A percentile compares a stretch with the other conserved stretches of the same genome.
phyloP scores from a whole-genome alignment of 306 rosid species.

The Sicyos edulis region DNA sequence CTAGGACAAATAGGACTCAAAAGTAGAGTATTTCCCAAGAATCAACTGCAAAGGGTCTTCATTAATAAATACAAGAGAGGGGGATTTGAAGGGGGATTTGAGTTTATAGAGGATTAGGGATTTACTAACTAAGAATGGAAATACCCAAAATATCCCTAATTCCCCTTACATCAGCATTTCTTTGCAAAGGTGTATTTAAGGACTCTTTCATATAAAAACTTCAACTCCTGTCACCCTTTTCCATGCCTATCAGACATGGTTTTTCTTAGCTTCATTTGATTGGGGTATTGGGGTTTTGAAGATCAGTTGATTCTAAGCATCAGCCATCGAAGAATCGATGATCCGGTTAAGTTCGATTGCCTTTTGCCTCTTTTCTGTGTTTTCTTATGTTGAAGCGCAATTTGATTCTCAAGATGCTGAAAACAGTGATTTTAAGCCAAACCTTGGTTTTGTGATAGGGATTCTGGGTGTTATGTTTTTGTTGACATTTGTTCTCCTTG shows the following conservation, averaged over 20 bases:
- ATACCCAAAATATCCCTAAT: neutral
- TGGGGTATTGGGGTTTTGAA: neutral
- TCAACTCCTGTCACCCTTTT: slow-evolving; percentile 9
- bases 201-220: neutral
- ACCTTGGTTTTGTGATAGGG: slow-evolving; percentile 59
- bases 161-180: neutral
- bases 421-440: slow-evolving; percentile 48
- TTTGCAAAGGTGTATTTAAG: slow-evolving; percentile 3
- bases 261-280: slow-evolving; percentile 4
- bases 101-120: too few species aligned
- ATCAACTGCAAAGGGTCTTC: too few species aligned
- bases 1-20: neutral
- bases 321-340: neutral
- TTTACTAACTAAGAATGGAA: neutral
- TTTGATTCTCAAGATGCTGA: slow-evolving; percentile 17
- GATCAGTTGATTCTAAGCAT: slow-evolving; percentile 4
- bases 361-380: slow-evolving; percentile 29
- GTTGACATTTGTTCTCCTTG: slow-evolving; percentile 55
- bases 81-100: too few species aligned
- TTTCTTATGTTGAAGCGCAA: slow-evolving; percentile 49
- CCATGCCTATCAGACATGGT: slow-evolving; percentile 1
- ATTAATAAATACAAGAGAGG: too few species aligned
- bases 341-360: slow-evolving; percentile 9
- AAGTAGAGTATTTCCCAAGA: neutral
- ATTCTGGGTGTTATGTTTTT: slow-evolving; percentile 46